phyloP scores from a whole-genome alignment of 345 rosid species.

The Salix koriyanagi region DNA sequence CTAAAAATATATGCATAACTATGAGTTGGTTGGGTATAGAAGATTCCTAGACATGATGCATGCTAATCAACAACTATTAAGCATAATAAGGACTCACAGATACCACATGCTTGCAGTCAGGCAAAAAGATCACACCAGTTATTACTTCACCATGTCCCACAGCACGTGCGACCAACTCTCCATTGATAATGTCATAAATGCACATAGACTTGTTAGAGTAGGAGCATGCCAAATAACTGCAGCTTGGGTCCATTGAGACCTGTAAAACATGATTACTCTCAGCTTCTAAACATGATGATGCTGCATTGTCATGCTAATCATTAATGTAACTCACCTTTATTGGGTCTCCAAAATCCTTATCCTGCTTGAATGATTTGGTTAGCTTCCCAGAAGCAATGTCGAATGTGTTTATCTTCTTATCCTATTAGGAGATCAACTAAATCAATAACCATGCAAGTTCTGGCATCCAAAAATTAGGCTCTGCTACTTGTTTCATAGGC shows the following conservation, averaged over 20 bases:
- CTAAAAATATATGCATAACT: background rate
- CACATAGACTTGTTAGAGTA: conserved; percentile 71
- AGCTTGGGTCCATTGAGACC: conserved; percentile 79
- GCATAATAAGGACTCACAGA: conserved; percentile 55
- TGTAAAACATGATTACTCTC: conserved; percentile 29
- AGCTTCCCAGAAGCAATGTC: conserved; percentile 60
- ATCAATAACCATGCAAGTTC: conserved; percentile 9
- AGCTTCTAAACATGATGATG: conserved; percentile 14
- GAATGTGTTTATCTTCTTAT: conserved; percentile 71
- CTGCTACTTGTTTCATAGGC: background rate
- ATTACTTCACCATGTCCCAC: conserved; percentile 72
- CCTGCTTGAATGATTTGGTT: conserved; percentile 64
- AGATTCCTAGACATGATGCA: conserved; percentile 4
- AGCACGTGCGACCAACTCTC: conserved; percentile 66
- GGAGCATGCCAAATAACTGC: conserved; percentile 64
- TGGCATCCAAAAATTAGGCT: conserved; percentile 4
- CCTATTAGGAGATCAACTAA: conserved; percentile 37
- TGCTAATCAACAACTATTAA: conserved; percentile 2
- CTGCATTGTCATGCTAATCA: conserved; percentile 12
- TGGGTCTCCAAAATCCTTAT: conserved; percentile 71
- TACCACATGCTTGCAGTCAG: conserved; percentile 78
- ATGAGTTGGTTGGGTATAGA: background rate
- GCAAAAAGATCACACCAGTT: conserved; percentile 75
- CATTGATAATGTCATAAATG: conserved; percentile 52
- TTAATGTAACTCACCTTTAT: conserved; percentile 49